Conservation (phyloP, 2,329 filamentous ascomycete species). For the Graphiopsis chlorocephala region DNA sequence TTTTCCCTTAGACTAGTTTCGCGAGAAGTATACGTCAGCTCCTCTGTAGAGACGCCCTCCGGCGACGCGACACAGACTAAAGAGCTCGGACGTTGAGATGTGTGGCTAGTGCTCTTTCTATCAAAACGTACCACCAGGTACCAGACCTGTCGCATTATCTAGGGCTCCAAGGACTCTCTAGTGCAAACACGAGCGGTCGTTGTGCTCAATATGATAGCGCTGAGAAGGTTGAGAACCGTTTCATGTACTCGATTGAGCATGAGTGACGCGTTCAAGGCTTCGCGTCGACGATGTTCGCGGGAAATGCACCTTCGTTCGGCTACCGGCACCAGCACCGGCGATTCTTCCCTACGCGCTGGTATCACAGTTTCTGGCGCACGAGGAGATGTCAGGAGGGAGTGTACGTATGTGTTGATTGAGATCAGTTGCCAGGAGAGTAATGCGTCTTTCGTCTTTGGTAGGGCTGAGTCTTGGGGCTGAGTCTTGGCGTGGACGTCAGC, state of each 20-base stretch:
- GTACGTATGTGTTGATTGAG: not conserved
- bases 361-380: not conserved
- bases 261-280: not conserved
- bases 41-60: not conserved
- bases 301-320: not conserved
- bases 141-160: not conserved
- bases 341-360: not conserved
- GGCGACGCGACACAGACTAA: not conserved
- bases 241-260: not conserved
- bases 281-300: not conserved
- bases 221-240: not conserved
- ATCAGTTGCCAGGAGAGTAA: not conserved
- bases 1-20: not conserved
- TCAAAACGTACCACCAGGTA: not conserved
- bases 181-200: not conserved
- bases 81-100: not conserved
- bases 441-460: not conserved
- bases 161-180: not conserved
- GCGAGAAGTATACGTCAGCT: conserved; percentile 1
- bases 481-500: conserved; percentile 6
- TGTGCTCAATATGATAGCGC: not conserved
- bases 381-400: not conserved
- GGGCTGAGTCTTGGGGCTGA: not conserved
- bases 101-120: not conserved
- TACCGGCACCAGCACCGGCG: not conserved